Conservation (phyloP, 208 protist species). For the Leishmania turanica region DNA sequence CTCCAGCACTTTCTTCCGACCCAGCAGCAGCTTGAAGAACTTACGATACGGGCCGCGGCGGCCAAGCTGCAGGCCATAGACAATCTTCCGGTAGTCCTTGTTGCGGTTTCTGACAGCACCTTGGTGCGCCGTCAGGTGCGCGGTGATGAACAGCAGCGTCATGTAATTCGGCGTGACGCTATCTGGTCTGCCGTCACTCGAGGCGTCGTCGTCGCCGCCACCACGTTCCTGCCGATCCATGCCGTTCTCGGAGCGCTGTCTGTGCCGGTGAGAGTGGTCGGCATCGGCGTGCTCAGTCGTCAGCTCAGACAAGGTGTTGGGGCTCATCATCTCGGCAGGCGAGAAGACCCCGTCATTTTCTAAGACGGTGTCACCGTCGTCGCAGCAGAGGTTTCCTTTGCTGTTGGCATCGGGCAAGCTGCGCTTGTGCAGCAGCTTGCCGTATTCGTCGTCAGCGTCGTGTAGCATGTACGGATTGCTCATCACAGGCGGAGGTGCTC, state of each 20-base stretch:
- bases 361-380: background rate
- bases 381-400: background rate
- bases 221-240: background rate
- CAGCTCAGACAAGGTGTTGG: constrained; percentile 19
- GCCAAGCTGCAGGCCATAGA: constrained; percentile 51
- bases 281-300: background rate
- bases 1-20: background rate
- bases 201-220: background rate
- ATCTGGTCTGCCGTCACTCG: background rate
- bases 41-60: constrained; percentile 36
- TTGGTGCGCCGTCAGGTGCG: constrained; percentile 93
- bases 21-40: constrained; percentile 37
- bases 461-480: constrained; percentile 1
- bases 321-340: constrained; percentile 7
- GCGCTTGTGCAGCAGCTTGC: background rate
- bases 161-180: constrained; percentile 39
- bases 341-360: constrained; percentile 13
- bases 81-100: constrained; percentile 80
- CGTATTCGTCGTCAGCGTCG: constrained; percentile 10
- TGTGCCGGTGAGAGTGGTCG: background rate
- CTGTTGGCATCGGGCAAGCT: background rate
- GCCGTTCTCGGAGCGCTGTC: background rate
- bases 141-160: constrained; percentile 86
- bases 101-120: constrained; percentile 77
- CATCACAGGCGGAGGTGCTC: background rate